A percentile compares a stretch with the other conserved stretches of the same genome.
These are phyloP conservation scores for Phyllosticta citriasiana DNA, from an alignment of 2,329 filamentous ascomycete genomes.

Conservation along the genomic window DNA sequence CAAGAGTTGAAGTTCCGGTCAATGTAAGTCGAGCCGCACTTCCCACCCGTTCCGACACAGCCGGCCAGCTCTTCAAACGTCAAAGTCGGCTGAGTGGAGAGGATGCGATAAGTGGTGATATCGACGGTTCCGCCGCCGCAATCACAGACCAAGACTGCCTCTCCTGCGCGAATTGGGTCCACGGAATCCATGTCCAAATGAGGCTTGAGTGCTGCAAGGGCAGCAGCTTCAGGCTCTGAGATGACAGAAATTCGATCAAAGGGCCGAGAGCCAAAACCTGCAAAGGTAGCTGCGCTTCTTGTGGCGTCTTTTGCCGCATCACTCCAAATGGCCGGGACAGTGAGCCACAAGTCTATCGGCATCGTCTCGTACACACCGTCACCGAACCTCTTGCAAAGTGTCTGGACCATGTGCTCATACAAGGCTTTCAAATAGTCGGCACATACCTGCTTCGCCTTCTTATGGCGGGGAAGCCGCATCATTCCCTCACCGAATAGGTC, in stretches of 20 bases:
- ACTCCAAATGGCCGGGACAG: slow-evolving; percentile 75
- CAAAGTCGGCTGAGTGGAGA: slow-evolving; percentile 62
- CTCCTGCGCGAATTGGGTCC: slow-evolving; percentile 62
- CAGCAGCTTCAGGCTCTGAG: slow-evolving; percentile 69
- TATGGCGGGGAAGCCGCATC: slow-evolving; percentile 9
- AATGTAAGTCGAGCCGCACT: slow-evolving; percentile 69
- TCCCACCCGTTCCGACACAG: slow-evolving; percentile 62
- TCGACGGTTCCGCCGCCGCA: slow-evolving; percentile 54
- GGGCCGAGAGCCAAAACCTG: slow-evolving; percentile 62
- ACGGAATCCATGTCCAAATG: slow-evolving; percentile 41
- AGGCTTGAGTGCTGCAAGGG: slow-evolving; percentile 63
- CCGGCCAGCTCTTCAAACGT: slow-evolving; percentile 41
- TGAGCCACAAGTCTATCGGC: slow-evolving; percentile 68
- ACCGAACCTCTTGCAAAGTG: slow-evolving; percentile 1
- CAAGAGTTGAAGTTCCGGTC: slow-evolving; percentile 64
- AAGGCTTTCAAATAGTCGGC: slow-evolving; percentile 10
- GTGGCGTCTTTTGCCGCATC: slow-evolving; percentile 80
- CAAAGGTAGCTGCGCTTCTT: slow-evolving; percentile 63
- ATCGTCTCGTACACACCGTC: slow-evolving; percentile 39
- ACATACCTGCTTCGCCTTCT: slow-evolving; percentile 8
- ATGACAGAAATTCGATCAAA: slow-evolving; percentile 59
- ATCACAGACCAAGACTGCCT: slow-evolving; percentile 50
- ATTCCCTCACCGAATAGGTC: slow-evolving; percentile 10
- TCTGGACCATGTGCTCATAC: background rate
- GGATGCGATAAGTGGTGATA: slow-evolving; percentile 71